Percentiles rank a stretch among this genome's conserved stretches.
Conservation (phyloP, 148 eudicot species). For the Linanthus parryae region DNA sequence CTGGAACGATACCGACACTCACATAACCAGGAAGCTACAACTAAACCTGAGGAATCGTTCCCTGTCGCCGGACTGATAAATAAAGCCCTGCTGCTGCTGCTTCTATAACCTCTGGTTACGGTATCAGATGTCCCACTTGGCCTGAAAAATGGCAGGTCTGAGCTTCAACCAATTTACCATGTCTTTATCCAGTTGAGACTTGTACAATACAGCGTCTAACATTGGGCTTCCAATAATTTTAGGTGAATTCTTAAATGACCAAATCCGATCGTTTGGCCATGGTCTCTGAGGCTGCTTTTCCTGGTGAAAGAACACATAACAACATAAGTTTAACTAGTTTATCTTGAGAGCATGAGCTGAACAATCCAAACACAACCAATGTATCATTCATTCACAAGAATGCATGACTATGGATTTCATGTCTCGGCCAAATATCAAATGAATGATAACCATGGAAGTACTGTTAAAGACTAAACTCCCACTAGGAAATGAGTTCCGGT, state of each 20-base stretch:
- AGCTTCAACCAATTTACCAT: conserved; percentile 88
- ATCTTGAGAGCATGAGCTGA: neutral
- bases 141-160: conserved; percentile 77
- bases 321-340: neutral
- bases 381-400: too few relatives aligned
- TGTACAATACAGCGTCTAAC: conserved; percentile 70
- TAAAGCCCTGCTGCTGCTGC: conserved; percentile 1
- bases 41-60: conserved; percentile 14
- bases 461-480: too few relatives aligned
- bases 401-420: too few relatives aligned
- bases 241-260: conserved; percentile 60
- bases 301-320: conserved; percentile 27
- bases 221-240: conserved; percentile 86
- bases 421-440: too few relatives aligned
- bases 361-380: neutral
- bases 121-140: conserved; percentile 70
- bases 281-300: conserved; percentile 84
- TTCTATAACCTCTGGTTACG: conserved; percentile 10
- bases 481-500: too few relatives aligned
- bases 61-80: conserved; percentile 17
- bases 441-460: too few relatives aligned
- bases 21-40: conserved; percentile 6
- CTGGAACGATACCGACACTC: conserved; percentile 6
- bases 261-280: conserved; percentile 86
- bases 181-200: conserved; percentile 60